Base-by-base conservation (phyloP, 805 yeast species). In the Lachancea mirantina region DNA sequence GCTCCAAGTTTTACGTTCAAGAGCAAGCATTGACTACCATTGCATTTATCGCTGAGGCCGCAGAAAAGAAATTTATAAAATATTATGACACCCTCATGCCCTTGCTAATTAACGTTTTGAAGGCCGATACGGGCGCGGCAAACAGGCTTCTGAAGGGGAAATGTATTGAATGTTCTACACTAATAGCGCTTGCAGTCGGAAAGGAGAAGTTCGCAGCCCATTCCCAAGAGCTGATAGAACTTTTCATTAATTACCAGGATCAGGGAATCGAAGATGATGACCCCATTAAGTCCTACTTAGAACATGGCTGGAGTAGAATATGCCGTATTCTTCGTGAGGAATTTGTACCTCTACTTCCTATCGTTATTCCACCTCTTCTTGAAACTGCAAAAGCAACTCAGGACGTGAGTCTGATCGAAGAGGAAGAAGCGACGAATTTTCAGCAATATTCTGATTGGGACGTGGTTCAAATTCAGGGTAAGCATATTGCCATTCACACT, bases 61-160 rank as follows among this genome's bases (percentile, higher is more conserved):
- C 97, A 3, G 85, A 85, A 59, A 71, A 71, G 41, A 82, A 81
- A 52, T 92, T 92, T 55, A 70, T 76, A 47, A 89, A 88, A 62
- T 92, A 92, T 56, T 92, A 88, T 57, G 96, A 87, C 55, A 82
- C 96, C 2, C 69, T 92, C 57, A 89, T 92, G 94, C 95, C 96
- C 11, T 63, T 85, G 44, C 66, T 89, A 40, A 64, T 87, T 36
- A 76, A 80, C 41, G 94, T 89, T 14, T 64, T 92, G 61, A 74
- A 70, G 46, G 65, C 89, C 4, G 94, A 84, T 43, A 70, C 80
- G 59, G 89, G 84, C 23, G 73, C 73, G 27, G 94, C 83, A 47
- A 78, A 80, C 56, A 72, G 92, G 42, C 61, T 80, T 35, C 67
- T 92, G 44, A 84, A 82, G 55, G 97, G 95, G 14, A 89, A 88